These are phyloP conservation scores for Globisporangium lucens DNA, from an alignment of 352 stramenopile genomes.

Conservation along the genomic window DNA sequence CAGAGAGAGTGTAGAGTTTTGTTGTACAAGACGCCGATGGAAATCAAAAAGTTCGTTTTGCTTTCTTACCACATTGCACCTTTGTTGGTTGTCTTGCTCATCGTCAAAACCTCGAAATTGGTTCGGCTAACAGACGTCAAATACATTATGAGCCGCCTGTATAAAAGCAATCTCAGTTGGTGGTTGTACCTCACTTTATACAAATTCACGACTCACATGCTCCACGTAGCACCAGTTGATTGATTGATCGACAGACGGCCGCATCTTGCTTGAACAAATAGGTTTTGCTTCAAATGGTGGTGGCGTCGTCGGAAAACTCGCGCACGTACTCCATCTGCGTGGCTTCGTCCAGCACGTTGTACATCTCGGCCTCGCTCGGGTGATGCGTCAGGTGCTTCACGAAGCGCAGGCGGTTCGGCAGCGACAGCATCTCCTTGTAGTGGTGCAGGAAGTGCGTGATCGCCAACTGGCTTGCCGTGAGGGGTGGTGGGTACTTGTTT, in stretches of 20 bases:
- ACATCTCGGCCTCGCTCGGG: slow-evolving; percentile 51
- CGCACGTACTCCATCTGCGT: slow-evolving; percentile 39
- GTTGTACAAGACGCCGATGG: not conserved
- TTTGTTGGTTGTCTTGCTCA: not conserved
- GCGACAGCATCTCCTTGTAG: slow-evolving; percentile 29
- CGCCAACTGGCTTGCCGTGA: slow-evolving; percentile 37
- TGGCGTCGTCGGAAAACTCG: slow-evolving; percentile 28
- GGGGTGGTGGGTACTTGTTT: not conserved
- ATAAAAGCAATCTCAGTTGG: not conserved
- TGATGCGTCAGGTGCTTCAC: slow-evolving; percentile 48
- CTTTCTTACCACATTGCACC: not conserved
- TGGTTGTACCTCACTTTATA: not conserved
- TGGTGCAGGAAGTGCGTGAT: slow-evolving; percentile 43
- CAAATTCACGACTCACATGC: not conserved
- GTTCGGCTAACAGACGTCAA: not conserved
- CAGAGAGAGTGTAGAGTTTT: not conserved
- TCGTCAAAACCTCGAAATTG: not conserved
- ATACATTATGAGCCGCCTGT: not conserved
- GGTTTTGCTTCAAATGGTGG: not conserved
- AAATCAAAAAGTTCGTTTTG: not conserved
- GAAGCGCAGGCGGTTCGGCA: slow-evolving; percentile 30
- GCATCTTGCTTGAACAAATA: no score
- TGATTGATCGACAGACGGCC: not conserved
- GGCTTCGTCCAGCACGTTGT: slow-evolving; percentile 52
- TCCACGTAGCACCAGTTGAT: not conserved